Evolutionary conservation across 257 asterid species (phyloP).

Genomic region (Fraxinus americana): DNA sequence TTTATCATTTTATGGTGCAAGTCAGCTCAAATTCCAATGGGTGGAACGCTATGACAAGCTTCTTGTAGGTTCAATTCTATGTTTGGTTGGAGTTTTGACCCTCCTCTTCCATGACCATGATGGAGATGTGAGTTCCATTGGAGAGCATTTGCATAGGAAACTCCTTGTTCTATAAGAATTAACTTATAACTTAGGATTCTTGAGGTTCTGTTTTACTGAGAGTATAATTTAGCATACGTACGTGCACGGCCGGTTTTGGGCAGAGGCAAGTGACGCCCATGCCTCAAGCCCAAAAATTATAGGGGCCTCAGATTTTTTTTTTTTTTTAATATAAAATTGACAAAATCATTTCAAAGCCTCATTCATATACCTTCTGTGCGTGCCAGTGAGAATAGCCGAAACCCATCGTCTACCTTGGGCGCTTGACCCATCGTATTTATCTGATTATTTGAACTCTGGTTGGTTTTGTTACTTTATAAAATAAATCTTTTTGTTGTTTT

Average conservation of each 20-base stretch:
- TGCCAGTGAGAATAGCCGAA: no score
- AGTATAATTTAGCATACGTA: conserved; percentile 17
- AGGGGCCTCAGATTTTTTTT: no score
- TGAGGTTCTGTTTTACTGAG: conserved; percentile 21
- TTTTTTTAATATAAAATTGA: no score
- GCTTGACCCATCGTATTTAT: no score
- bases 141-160: conserved; percentile 65
- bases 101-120: conserved; percentile 79
- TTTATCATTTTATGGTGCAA: conserved; percentile 94
- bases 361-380: no score
- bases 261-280: no score
- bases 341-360: no score
- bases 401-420: no score
- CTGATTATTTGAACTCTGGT: no score
- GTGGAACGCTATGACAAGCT: conserved; percentile 96
- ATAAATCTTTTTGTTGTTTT: no score
- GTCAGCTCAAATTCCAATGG: conserved; percentile 98
- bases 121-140: conserved; percentile 38
- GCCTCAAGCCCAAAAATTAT: no score
- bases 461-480: no score
- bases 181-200: neutral
- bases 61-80: conserved; percentile 89
- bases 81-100: conserved; percentile 87
- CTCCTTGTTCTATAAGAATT: conserved; percentile 42
- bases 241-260: neutral